These are phyloP conservation scores for Chlamydomonas applanata DNA, from an alignment of 139 green algal species.

Conservation along the genomic window DNA sequence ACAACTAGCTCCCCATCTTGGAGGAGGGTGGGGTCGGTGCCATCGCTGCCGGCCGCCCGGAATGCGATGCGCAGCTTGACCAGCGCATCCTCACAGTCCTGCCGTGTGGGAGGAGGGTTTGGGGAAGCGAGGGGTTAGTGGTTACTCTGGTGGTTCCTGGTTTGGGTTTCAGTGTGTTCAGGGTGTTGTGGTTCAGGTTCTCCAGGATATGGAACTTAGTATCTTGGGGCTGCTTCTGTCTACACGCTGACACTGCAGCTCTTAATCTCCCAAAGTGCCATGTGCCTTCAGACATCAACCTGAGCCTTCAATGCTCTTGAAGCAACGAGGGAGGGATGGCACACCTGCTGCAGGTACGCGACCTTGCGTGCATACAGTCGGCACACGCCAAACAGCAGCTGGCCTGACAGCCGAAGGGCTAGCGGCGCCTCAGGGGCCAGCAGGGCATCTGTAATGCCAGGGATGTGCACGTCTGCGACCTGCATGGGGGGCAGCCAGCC, in stretches of 20 bases:
- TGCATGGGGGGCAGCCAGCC: not conserved
- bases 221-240: not conserved
- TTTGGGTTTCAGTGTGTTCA: too few species aligned
- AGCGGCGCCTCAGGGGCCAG: slow-evolving; percentile 91
- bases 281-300: not conserved
- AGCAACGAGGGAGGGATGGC: not conserved
- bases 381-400: slow-evolving; percentile 95
- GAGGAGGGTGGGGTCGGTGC: too few species aligned
- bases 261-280: not conserved
- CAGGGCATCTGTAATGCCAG: slow-evolving; percentile 73
- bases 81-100: too few species aligned
- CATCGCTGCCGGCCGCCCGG: too few species aligned
- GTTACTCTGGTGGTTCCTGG: too few species aligned
- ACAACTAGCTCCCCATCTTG: too few species aligned
- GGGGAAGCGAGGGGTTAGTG: too few species aligned
- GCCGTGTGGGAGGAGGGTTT: too few species aligned
- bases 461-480: slow-evolving; percentile 30
- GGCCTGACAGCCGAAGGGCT: slow-evolving; percentile 88
- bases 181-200: not conserved
- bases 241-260: not conserved
- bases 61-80: too few species aligned
- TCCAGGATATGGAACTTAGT: not conserved
- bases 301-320: not conserved
- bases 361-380: slow-evolving; percentile 91
- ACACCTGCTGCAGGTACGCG: slow-evolving; percentile 49